A percentile compares a stretch with the other conserved stretches of the same genome.
Evolutionary conservation across 2,329 filamentous ascomycete species (phyloP).

Genomic region (Dryadomyces quercivorus): DNA sequence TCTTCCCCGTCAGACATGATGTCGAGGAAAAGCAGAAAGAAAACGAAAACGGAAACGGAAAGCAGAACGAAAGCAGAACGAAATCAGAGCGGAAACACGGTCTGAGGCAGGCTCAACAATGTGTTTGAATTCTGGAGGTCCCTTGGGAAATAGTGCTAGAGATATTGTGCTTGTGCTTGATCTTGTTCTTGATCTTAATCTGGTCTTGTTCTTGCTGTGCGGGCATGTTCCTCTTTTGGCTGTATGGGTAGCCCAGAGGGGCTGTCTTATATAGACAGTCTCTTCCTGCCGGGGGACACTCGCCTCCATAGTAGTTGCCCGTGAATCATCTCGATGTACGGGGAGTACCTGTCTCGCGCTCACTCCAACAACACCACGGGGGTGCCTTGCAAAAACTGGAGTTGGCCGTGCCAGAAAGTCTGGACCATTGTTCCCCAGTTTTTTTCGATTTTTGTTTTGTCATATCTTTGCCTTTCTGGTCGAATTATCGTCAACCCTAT

Average conservation of each 20-base stretch:
- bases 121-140: too few species aligned
- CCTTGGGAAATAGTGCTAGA: too few species aligned
- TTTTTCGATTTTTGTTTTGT: constrained; percentile 2
- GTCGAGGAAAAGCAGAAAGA: not conserved
- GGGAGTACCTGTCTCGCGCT: not conserved
- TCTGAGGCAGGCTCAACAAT: too few species aligned
- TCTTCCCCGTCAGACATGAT: not conserved
- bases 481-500: not conserved
- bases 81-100: not conserved
- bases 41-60: too few species aligned
- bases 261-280: too few species aligned
- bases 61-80: not conserved
- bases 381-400: not conserved
- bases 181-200: too few species aligned
- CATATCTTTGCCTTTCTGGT: not conserved
- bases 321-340: not conserved
- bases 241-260: too few species aligned
- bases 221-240: too few species aligned
- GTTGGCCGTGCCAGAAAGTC: not conserved
- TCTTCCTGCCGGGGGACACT: too few species aligned
- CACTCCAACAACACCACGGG: constrained; percentile 1
- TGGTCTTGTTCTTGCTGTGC: too few species aligned
- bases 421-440: not conserved
- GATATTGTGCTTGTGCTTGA: too few species aligned
- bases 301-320: not conserved